Conservation (phyloP, 345 rosid species). For the Populus alba region DNA sequence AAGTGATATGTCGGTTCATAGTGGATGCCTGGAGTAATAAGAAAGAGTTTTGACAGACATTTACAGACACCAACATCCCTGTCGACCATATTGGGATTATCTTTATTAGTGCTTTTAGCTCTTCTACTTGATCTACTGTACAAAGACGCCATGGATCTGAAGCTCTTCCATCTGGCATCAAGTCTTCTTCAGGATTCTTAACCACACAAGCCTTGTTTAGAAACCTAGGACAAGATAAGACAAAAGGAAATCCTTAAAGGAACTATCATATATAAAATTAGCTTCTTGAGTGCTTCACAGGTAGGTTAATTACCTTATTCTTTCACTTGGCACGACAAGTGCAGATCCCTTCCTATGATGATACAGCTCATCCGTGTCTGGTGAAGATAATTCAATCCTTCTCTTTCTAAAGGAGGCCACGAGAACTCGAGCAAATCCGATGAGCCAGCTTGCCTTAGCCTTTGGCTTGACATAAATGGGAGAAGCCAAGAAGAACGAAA, state of each 20-base stretch:
- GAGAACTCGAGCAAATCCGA: conserved; percentile 44
- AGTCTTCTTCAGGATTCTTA: conserved; percentile 43
- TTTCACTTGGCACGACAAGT: conserved; percentile 32
- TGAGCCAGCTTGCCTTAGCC: conserved; percentile 30
- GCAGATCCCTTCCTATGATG: conserved; percentile 20
- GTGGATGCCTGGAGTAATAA: conserved; percentile 63
- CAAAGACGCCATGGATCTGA: conserved; percentile 70
- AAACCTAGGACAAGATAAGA: conserved; percentile 37
- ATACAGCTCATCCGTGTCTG: conserved; percentile 6
- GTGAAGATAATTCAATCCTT: conserved; percentile 15
- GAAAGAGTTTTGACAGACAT: conserved; percentile 56
- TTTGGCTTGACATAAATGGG: conserved; percentile 37
- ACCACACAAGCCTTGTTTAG: conserved; percentile 68
- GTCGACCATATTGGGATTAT: conserved; percentile 73
- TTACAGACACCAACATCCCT: conserved; percentile 64
- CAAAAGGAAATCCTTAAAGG: neutral
- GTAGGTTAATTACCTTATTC: conserved; percentile 29
- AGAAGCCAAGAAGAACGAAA: conserved; percentile 41
- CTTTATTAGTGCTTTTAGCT: conserved; percentile 62
- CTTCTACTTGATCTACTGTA: conserved; percentile 77
- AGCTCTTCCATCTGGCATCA: conserved; percentile 60
- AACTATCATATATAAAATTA: too few relatives aligned
- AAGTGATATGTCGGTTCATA: conserved; percentile 60
- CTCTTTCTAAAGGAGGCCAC: conserved; percentile 35
- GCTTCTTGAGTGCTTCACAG: too few relatives aligned